Evolutionary conservation across 139 green algal species (phyloP).

Genomic region (Pleodorina starrii): DNA sequence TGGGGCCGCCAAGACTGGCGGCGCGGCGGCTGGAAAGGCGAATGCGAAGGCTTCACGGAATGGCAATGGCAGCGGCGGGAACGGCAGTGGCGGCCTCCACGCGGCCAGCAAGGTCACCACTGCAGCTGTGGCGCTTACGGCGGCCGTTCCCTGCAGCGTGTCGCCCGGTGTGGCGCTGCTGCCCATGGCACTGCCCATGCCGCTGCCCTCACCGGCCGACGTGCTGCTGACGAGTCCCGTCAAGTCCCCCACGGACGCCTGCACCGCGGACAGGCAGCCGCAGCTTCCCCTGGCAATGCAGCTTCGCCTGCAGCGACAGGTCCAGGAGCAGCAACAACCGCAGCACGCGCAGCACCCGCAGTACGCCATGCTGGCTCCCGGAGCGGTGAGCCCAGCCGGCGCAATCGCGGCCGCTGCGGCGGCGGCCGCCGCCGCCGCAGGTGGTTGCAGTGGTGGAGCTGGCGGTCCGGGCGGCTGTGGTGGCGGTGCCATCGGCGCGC

Average conservation of each 20-base stretch:
- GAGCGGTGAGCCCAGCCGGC: background rate
- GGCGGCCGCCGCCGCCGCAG: background rate
- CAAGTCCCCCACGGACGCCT: background rate
- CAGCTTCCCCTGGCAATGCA: background rate
- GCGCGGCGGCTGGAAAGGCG: background rate
- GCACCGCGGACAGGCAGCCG: background rate
- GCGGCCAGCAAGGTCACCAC: background rate
- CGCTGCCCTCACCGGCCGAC: background rate
- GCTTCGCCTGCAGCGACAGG: background rate
- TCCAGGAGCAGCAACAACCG: background rate
- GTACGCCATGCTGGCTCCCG: background rate
- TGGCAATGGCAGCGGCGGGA: background rate
- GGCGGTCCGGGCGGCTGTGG: background rate
- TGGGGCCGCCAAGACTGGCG: background rate
- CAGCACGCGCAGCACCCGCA: background rate
- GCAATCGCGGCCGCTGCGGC: background rate
- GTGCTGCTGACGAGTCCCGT: background rate
- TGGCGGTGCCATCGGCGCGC: background rate
- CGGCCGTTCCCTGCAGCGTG: background rate
- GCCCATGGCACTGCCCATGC: background rate
- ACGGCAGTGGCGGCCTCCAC: background rate
- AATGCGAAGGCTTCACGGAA: conserved; percentile 18
- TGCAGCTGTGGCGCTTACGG: background rate
- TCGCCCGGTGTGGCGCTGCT: background rate
- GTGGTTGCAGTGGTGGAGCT: background rate